Conservation (phyloP, 2,329 filamentous ascomycete species). For the Fusarium vanettenii region DNA sequence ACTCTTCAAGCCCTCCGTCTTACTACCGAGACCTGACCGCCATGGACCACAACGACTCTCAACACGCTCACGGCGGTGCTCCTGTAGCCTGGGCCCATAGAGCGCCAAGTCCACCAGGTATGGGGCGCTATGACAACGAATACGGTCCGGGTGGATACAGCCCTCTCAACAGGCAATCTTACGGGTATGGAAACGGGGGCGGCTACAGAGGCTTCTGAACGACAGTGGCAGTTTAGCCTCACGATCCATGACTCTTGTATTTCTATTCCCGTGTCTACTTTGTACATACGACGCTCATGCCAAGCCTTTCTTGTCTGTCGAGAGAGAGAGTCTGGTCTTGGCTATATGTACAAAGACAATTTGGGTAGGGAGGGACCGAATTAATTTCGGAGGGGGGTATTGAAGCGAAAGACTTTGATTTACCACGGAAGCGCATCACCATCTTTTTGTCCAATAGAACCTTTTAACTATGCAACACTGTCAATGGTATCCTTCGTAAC, state of each 20-base stretch:
- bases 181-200: constrained; percentile 39
- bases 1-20: constrained; percentile 42
- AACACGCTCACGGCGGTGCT: constrained; percentile 53
- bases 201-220: constrained; percentile 42
- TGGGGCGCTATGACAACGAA: constrained; percentile 32
- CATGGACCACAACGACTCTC: constrained; percentile 48
- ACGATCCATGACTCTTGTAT: constrained; percentile 25
- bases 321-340: constrained; percentile 2
- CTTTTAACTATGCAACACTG: constrained; percentile 43
- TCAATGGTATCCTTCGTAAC: constrained; percentile 42
- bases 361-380: neutral
- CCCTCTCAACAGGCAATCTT: constrained; percentile 26
- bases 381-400: constrained; percentile 28
- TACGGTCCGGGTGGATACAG: constrained; percentile 32
- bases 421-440: constrained; percentile 43
- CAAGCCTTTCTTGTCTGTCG: constrained; percentile 16
- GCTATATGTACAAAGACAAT: constrained; percentile 25
- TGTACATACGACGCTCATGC: constrained; percentile 27
- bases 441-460: constrained; percentile 45
- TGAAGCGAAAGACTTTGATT: constrained; percentile 41
- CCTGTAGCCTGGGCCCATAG: constrained; percentile 51
- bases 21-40: constrained; percentile 54
- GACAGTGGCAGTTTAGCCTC: constrained; percentile 13
- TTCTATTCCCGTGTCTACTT: constrained; percentile 10
- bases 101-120: constrained; percentile 25